phyloP scores from a whole-genome alignment of 768 basidiomycete species.

The Suillus plorans region DNA sequence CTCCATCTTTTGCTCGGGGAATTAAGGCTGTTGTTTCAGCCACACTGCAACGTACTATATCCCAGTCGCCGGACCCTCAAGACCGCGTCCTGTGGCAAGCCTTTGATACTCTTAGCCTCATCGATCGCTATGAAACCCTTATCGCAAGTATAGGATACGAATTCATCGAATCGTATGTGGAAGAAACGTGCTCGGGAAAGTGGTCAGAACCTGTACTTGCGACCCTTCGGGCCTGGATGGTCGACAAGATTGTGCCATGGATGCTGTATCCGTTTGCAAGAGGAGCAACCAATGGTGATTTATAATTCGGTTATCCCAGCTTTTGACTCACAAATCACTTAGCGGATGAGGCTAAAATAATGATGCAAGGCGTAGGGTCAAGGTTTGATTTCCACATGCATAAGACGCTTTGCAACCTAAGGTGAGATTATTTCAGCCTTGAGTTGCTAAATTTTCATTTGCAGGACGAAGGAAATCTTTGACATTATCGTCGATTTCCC shows the following conservation, averaged over 20 bases:
- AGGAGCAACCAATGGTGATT: conserved; percentile 53
- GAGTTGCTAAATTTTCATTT: neutral
- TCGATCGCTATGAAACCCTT: conserved; percentile 81
- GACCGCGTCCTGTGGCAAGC: conserved; percentile 50
- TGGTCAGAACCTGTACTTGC: conserved; percentile 71
- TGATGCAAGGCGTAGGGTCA: conserved; percentile 76
- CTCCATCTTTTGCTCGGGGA: conserved; percentile 62
- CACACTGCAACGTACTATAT: conserved; percentile 41
- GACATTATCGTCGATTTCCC: conserved; percentile 96
- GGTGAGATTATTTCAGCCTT: conserved; percentile 45
- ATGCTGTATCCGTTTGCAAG: conserved; percentile 78
- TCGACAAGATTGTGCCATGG: conserved; percentile 79
- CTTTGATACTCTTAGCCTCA: conserved; percentile 70
- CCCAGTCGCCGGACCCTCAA: conserved; percentile 26
- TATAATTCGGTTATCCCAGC: conserved; percentile 5
- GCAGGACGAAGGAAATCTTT: conserved; percentile 80
- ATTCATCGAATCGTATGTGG: conserved; percentile 75
- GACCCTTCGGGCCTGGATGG: conserved; percentile 72
- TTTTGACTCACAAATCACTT: conserved; percentile 12
- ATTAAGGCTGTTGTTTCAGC: conserved; percentile 67
- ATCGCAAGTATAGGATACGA: conserved; percentile 85
- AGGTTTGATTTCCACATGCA: conserved; percentile 92
- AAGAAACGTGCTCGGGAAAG: conserved; percentile 60
- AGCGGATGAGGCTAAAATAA: conserved; percentile 70
- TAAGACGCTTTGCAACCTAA: conserved; percentile 83